A percentile compares a stretch with the other conserved stretches of the same genome.
These are phyloP conservation scores for Xylariaceae sp. DNA, from an alignment of 2,329 filamentous ascomycete species.

Conservation along the genomic window DNA sequence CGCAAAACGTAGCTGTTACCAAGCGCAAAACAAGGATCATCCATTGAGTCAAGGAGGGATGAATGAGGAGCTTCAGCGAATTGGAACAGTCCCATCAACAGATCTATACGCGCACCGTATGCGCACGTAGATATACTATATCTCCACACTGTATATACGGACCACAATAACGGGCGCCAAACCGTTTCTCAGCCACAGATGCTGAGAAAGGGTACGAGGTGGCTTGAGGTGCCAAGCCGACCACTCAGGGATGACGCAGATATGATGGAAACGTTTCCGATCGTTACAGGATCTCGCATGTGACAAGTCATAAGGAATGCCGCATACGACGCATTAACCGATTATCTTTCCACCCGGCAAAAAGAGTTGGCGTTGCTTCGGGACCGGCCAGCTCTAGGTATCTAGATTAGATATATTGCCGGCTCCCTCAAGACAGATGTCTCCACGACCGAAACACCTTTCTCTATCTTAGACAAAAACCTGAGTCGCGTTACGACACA, in stretches of 20 bases:
- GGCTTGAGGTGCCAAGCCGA: slow-evolving; percentile 11
- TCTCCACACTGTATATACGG: too few relatives aligned
- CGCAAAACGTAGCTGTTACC: neutral
- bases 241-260: slow-evolving; percentile 13
- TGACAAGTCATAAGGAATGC: neutral
- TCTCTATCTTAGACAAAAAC: neutral
- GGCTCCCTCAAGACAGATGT: neutral
- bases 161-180: neutral
- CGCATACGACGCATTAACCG: neutral
- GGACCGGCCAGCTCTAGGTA: neutral
- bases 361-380: neutral
- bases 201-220: neutral
- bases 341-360: neutral
- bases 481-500: neutral
- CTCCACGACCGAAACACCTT: neutral
- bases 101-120: too few relatives aligned
- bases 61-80: neutral
- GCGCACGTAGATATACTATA: neutral
- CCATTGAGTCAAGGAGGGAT: neutral
- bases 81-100: too few relatives aligned
- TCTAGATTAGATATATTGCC: neutral
- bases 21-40: neutral
- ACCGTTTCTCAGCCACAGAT: slow-evolving; percentile 5
- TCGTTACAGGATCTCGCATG: neutral
- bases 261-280: slow-evolving; percentile 3